Evolutionary conservation across 805 yeast genomes (phyloP).

Genomic region (Lipomyces spencermartinsiae): DNA sequence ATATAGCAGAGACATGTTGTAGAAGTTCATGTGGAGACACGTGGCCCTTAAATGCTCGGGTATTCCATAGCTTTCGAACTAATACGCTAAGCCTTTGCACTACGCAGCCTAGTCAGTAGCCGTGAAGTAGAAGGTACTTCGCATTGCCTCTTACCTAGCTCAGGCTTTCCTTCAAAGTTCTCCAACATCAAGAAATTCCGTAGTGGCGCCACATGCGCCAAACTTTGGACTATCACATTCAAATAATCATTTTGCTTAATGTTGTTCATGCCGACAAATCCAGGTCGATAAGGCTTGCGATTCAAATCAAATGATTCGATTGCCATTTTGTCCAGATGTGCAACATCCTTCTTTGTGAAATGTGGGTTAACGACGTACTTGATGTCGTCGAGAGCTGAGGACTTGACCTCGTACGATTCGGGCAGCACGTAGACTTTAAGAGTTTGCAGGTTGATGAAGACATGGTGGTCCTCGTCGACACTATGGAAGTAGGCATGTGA

Average conservation of each 20-base stretch:
- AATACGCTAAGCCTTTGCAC: slow-evolving; percentile 54
- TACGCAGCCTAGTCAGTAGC: background rate
- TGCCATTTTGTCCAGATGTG: slow-evolving; percentile 44
- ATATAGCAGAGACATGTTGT: slow-evolving; percentile 53
- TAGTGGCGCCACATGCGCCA: slow-evolving; percentile 60
- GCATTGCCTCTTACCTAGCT: slow-evolving; percentile 42
- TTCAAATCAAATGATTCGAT: slow-evolving; percentile 52
- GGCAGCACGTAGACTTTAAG: slow-evolving; percentile 66
- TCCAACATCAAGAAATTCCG: slow-evolving; percentile 55
- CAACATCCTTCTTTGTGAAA: slow-evolving; percentile 50
- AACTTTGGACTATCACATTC: slow-evolving; percentile 61
- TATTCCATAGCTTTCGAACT: slow-evolving; percentile 69
- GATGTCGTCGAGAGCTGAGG: slow-evolving; percentile 57
- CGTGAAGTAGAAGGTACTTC: background rate
- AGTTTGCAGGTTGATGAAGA: slow-evolving; percentile 62
- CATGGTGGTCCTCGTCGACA: slow-evolving; percentile 65
- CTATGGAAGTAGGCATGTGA: slow-evolving; percentile 75
- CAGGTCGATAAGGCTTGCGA: slow-evolving; percentile 59
- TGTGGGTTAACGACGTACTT: slow-evolving; percentile 59
- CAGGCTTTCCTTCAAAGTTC: slow-evolving; percentile 38
- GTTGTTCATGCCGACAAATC: slow-evolving; percentile 70
- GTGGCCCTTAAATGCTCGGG: slow-evolving; percentile 61
- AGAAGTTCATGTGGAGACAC: slow-evolving; percentile 72
- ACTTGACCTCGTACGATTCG: slow-evolving; percentile 56
- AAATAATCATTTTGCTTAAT: slow-evolving; percentile 59